These are phyloP conservation scores for Pseudogymnoascus sp. DNA, from an alignment of 2,329 filamentous ascomycete genomes.

Conservation along the genomic window DNA sequence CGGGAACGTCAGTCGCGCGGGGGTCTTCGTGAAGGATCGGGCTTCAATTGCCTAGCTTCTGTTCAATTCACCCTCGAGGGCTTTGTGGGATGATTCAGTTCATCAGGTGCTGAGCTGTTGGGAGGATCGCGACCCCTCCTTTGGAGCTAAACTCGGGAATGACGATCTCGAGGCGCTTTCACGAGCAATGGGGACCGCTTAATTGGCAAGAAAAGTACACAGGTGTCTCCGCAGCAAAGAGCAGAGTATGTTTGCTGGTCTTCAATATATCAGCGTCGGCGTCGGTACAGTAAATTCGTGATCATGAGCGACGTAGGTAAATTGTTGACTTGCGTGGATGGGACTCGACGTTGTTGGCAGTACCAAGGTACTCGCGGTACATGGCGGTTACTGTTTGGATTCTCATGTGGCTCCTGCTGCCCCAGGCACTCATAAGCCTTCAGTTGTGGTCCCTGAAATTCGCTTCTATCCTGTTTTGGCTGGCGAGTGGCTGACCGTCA, in stretches of 20 bases:
- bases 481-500: not conserved
- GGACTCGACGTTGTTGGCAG: not conserved
- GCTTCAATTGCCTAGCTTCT: not conserved
- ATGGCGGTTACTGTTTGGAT: not conserved
- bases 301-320: not conserved
- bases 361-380: not conserved
- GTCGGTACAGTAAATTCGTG: constrained; percentile 3
- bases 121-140: not conserved
- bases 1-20: not conserved
- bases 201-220: not conserved
- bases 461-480: constrained; percentile 1
- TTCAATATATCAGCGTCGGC: not conserved
- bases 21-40: not conserved
- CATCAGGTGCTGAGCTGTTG: constrained; percentile 1
- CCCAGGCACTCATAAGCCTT: constrained; percentile 7
- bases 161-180: not conserved
- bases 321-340: not conserved
- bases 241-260: not conserved
- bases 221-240: not conserved
- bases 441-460: constrained; percentile 4
- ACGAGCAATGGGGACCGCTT: constrained; percentile 1
- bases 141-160: constrained; percentile 4
- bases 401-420: constrained; percentile 1
- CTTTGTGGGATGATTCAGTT: constrained; percentile 2
- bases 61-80: not conserved